These are phyloP conservation scores for Sporothrix humicola DNA, from an alignment of 2,329 filamentous ascomycete genomes.

Conservation along the genomic window DNA sequence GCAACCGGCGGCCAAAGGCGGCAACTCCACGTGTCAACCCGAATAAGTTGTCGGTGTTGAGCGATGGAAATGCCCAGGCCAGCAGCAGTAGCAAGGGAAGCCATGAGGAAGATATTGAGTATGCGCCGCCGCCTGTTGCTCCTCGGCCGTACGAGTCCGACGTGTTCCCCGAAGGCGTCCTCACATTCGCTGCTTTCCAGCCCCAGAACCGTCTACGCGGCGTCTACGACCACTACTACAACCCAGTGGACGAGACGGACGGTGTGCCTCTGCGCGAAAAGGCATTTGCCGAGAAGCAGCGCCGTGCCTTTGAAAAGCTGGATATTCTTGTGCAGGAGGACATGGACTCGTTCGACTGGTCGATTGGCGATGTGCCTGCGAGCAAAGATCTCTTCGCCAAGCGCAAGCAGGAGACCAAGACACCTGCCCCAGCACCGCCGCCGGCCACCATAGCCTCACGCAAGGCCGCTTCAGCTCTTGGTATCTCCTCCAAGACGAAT, in stretches of 20 bases:
- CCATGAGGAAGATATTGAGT: conserved; percentile 80
- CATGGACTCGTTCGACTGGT: conserved; percentile 67
- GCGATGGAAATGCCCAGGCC: conserved; percentile 38
- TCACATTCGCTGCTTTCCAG: conserved; percentile 64
- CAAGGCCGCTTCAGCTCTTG: conserved; percentile 60
- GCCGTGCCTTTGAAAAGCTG: conserved; percentile 59
- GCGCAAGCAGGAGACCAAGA: conserved; percentile 12
- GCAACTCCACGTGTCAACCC: conserved; percentile 58
- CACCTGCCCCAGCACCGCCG: conserved; percentile 23
- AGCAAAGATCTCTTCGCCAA: conserved; percentile 48
- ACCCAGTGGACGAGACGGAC: conserved; percentile 66
- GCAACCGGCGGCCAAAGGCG: conserved; percentile 64
- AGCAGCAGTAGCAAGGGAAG: conserved; percentile 49
- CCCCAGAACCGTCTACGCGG: conserved; percentile 64
- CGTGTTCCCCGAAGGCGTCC: conserved; percentile 63
- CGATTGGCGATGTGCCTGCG: conserved; percentile 61
- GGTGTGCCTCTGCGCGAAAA: conserved; percentile 68
- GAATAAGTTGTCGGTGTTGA: conserved; percentile 68
- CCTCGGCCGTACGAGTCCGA: conserved; percentile 73
- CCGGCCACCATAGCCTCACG: conserved; percentile 62
- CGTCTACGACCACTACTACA: conserved; percentile 65
- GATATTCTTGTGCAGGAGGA: conserved; percentile 72
- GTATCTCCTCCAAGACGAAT: conserved; percentile 45
- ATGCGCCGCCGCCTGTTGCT: conserved; percentile 77
- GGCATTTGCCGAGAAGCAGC: conserved; percentile 61